Evolutionary conservation across 2,329 filamentous ascomycete species (phyloP), one percentile per base, ranked within the genome.

Genomic region (Myriosclerotinia duriaeana): DNA sequence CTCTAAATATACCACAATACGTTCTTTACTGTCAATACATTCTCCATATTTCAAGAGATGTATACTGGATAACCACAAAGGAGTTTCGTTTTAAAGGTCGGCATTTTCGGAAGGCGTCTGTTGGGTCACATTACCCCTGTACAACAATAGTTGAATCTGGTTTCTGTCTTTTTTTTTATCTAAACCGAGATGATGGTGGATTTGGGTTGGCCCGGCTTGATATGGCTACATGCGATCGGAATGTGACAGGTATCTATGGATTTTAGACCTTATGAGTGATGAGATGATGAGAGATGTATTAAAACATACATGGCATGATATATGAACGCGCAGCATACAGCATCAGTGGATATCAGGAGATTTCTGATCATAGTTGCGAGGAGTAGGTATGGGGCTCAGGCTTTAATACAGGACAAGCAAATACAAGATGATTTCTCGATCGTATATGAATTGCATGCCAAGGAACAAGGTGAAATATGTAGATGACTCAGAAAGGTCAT

Each of bases 1-100:
- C 79, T 91, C 69, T 77, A 70, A 50, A 54, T 46, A 55, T 63
- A 54, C 30, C 60, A 61, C 66, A 54, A 38, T 36, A 63, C 48
- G 26, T 65, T 58, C 53, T 48, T 64, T 67, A 56, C 62, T 61
- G 46, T 66, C 30, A 44, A 62, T 55, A 53, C 48, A 63, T 63
- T 55, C 38, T 55, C 48, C 36, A 55, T 30, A 55, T 22, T 30
- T 63, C 22, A 42, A 11, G 48, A 55, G 48, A 56, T 52, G 44
- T 48, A 59, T 65, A 56, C 63, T 66, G 55, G 55, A 62, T 66
- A 62, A 62, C 55, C 26, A 46, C 48, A 20, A 36, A 48, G 62
- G 62, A 40, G 53, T 64, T 64, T 48, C 17, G 22, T 64, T 48
- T 58, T 40, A 58, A 48, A 42, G 46, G 60, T 63, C 20, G 38